Conservation (phyloP, 2,329 filamentous ascomycete genomes). For the Byssochlamys sp. region DNA sequence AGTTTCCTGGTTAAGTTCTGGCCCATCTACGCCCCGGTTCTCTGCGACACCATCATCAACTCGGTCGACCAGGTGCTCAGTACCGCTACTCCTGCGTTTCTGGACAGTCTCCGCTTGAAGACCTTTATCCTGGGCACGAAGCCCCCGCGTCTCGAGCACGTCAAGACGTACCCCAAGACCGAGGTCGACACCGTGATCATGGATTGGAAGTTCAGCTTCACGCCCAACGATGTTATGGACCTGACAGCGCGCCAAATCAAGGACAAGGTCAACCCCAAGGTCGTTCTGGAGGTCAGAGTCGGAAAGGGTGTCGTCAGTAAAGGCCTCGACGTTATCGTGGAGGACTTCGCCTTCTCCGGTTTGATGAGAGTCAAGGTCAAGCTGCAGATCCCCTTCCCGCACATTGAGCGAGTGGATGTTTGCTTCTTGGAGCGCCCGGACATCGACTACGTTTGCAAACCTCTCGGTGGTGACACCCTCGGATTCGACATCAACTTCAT, state of each 20-base stretch:
- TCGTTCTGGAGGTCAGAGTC: conserved; percentile 86
- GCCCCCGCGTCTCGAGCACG: conserved; percentile 89
- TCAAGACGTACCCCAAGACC: conserved; percentile 93
- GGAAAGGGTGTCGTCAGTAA: conserved; percentile 97
- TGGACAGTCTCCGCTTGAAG: conserved; percentile 88
- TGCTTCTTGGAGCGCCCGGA: conserved; percentile 81
- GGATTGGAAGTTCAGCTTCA: conserved; percentile 99
- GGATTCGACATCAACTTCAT: conserved; percentile 99
- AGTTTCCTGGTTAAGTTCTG: conserved; percentile 97
- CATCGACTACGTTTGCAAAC: conserved; percentile 97
- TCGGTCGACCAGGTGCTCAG: conserved; percentile 94
- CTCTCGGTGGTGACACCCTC: conserved; percentile 84
- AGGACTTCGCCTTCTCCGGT: conserved; percentile 92
- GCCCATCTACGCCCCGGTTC: conserved; percentile 93
- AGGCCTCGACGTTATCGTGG: conserved; percentile 90
- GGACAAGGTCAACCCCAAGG: conserved; percentile 93
- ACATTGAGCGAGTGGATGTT: conserved; percentile 88
- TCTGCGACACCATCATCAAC: conserved; percentile 83
- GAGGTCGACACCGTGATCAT: conserved; percentile 94
- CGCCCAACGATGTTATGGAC: conserved; percentile 83
- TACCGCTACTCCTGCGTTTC: conserved; percentile 78
- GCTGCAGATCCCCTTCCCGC: conserved; percentile 88
- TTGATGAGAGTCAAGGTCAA: conserved; percentile 97
- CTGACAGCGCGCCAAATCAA: conserved; percentile 82
- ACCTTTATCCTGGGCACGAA: conserved; percentile 91